Evolutionary conservation across 192 early-diverging fungal species (phyloP).

Genomic region (Polychytrium aggregatum): DNA sequence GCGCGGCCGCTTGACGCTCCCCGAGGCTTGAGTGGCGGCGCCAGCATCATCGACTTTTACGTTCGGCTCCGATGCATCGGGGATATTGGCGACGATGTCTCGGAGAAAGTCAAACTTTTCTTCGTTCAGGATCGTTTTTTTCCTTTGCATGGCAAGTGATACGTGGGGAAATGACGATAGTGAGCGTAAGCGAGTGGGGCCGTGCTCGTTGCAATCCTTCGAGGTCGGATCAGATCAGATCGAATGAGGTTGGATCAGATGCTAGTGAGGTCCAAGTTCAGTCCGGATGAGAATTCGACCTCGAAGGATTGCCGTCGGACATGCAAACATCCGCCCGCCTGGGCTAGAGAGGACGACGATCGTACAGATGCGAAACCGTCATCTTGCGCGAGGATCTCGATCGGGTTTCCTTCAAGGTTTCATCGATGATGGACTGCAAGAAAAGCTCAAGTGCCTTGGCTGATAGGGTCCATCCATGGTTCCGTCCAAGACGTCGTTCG

Average conservation of each 20-base stretch:
- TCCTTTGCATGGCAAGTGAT: conserved; percentile 30
- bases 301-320: not conserved
- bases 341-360: conserved; percentile 1
- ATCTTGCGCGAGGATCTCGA: conserved; percentile 70
- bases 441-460: conserved; percentile 94
- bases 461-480: conserved; percentile 15
- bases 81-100: conserved; percentile 72
- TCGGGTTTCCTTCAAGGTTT: conserved; percentile 72
- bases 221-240: not conserved
- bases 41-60: no score
- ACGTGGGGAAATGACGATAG: conserved; percentile 1
- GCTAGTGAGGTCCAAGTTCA: conserved; percentile 4
- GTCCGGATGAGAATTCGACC: not conserved
- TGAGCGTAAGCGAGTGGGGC: not conserved
- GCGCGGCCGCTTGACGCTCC: no score
- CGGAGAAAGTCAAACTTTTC: conserved; percentile 92
- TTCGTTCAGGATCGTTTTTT: conserved; percentile 66
- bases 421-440: conserved; percentile 84
- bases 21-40: no score
- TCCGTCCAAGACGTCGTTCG: conserved; percentile 1
- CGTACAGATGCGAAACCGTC: conserved; percentile 77
- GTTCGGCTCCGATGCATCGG: conserved; percentile 54
- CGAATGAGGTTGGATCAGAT: not conserved
- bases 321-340: not conserved
- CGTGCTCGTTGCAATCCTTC: not conserved